Conservation (phyloP, 106 monocot species). For the Vanilla planifolia region DNA sequence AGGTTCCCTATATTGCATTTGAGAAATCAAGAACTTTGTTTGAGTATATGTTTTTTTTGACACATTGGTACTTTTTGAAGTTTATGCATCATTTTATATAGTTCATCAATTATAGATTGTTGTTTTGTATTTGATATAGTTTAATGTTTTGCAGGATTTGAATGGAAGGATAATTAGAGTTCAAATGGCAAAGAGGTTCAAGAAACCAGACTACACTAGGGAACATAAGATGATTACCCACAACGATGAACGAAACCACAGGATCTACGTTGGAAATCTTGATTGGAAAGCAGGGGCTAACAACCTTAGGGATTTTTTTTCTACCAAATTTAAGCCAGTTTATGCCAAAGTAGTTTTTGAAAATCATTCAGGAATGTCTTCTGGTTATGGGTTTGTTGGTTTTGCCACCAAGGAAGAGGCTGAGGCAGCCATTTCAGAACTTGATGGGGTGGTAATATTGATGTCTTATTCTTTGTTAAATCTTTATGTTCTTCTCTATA, state of each 20-base stretch:
- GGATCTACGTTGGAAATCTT: conserved; percentile 83
- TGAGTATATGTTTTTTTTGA: no score
- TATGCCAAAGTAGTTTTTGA: conserved; percentile 74
- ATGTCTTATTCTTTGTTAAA: conserved; percentile 1
- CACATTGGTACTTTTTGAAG: no score
- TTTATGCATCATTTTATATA: no score
- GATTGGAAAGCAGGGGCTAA: conserved; percentile 79
- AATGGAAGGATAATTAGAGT: conserved; percentile 74
- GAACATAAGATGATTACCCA: conserved; percentile 11
- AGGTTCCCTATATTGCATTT: no score
- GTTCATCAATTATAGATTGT: no score
- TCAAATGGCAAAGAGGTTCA: conserved; percentile 74
- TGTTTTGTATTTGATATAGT: no score
- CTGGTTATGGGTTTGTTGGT: conserved; percentile 91
- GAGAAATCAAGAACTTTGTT: no score
- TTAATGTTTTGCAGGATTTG: conserved; percentile 39
- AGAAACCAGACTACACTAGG: conserved; percentile 38
- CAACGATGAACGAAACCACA: conserved; percentile 27
- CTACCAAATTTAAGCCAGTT: conserved; percentile 54
- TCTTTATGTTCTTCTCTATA: background rate
- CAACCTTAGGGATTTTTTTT: conserved; percentile 69
- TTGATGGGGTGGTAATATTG: conserved; percentile 75
- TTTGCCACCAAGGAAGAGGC: conserved; percentile 86
- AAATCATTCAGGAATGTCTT: conserved; percentile 52
- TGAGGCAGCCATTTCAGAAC: conserved; percentile 63